These are phyloP conservation scores for Aspergillus carlsbadensis DNA, from an alignment of 495 filamentous ascomycete species.

Conservation along the genomic window DNA sequence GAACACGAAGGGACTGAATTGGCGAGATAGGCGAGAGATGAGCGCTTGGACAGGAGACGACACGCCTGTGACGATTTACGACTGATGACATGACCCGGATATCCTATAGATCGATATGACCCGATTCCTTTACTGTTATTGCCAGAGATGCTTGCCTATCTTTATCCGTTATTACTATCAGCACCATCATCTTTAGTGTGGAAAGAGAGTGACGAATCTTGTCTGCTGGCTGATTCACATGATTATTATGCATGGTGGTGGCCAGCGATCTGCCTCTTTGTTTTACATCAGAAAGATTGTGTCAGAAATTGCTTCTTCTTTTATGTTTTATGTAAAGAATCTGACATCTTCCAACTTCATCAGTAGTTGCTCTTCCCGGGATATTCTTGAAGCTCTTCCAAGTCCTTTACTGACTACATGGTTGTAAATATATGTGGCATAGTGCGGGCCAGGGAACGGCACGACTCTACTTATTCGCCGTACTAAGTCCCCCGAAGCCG, in stretches of 20 bases:
- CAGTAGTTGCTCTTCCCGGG: too few species aligned
- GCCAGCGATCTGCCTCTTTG: conserved; percentile 7
- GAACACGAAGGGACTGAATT: too few species aligned
- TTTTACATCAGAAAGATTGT: neutral
- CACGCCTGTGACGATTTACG: conserved; percentile 18
- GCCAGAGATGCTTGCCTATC: neutral
- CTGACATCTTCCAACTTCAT: too few species aligned
- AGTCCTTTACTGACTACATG: too few species aligned
- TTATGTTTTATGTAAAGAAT: too few species aligned
- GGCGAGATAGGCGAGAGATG: too few species aligned
- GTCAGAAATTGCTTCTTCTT: too few species aligned
- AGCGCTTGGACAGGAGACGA: neutral
- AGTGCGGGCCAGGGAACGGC: too few species aligned
- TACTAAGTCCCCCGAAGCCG: too few species aligned
- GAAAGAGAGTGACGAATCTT: conserved; percentile 5
- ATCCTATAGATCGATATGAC: conserved; percentile 26
- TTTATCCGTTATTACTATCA: neutral
- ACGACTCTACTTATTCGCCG: too few species aligned
- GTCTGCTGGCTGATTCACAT: conserved; percentile 9
- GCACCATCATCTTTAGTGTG: neutral
- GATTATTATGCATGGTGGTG: conserved; percentile 8
- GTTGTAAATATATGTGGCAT: too few species aligned
- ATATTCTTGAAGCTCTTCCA: too few species aligned
- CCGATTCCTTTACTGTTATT: conserved; percentile 5
- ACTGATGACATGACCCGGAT: conserved; percentile 26